Evolutionary conservation across 2,329 filamentous ascomycete species (phyloP), one percentile per base, ranked within the genome.

Genomic region (Cyphellophora attinorum): DNA sequence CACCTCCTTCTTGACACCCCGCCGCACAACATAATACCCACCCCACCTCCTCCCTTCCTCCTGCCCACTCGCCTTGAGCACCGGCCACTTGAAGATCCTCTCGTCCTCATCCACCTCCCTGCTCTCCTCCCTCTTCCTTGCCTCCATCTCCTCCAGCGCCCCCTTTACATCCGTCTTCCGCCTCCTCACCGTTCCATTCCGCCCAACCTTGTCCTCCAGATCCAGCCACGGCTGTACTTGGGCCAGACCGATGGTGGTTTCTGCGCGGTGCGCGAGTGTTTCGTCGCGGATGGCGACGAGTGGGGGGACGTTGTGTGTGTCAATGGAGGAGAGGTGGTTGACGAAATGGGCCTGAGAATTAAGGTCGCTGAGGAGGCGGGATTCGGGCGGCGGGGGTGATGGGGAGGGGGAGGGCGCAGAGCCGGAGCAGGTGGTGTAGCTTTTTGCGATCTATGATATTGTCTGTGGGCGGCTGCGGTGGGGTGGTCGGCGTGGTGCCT

Each of bases 261-360:
- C 59, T 41, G 54, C 50, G 11, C 53, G 37, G 6, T 57, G 59
- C 31, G 60, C 55, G 4, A 49, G 44, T n/a, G 53, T 66, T 40
- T 67, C 88, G 55, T 96, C 89, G 34, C 85, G 76, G 38, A 96
- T 80, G 29, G 80, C 79, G 33, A 74, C 70, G 28, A 98, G 61
- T 0, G 91, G 88, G 37, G 76, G 68, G 0, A 95, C 67, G 3
- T 72, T 76, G 0, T 67, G 60, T 1, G 85, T 88, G 55, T 93
- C 73, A 31, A 94, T 79, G 29, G 70, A 65, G 52, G 93, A 88
- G 13, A 96, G 78, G 42, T 85, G 76, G 41, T 75, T 78, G n/a
- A 96, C 86, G 53, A 98, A 98, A 51, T 82, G 80, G 0, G 98
- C 72, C 54, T 98, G 91, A 19, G 81, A 76, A 34, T 79, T 71